phyloP scores from a whole-genome alignment of 73 alveolate species.

The Stentor roeselii region DNA sequence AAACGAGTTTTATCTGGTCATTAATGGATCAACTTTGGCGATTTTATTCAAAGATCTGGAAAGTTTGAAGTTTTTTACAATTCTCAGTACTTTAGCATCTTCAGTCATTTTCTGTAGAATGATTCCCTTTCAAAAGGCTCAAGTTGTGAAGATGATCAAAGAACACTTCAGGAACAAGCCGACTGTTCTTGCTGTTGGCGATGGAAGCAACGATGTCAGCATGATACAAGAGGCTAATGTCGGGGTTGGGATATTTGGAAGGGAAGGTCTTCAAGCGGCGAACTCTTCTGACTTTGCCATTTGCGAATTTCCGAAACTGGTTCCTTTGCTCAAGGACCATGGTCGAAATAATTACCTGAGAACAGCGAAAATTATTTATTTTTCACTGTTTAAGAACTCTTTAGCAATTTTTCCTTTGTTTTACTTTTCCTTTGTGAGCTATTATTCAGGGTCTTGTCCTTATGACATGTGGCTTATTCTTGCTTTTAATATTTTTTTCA shows the following conservation, averaged over 20 bases:
- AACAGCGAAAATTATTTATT: not conserved
- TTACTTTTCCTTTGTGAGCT: not conserved
- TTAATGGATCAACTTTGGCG: not conserved
- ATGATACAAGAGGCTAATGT: slow-evolving; percentile 13
- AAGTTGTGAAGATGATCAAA: not conserved
- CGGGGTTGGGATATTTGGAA: slow-evolving; percentile 18
- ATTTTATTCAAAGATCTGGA: not conserved
- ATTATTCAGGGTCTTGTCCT: not conserved
- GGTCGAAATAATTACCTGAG: not conserved
- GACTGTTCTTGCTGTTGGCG: not conserved
- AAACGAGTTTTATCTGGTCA: not conserved
- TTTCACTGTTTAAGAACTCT: not conserved
- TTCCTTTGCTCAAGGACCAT: not conserved
- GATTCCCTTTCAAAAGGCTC: not conserved
- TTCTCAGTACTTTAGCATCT: not conserved
- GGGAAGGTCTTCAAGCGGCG: not conserved
- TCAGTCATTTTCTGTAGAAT: not conserved
- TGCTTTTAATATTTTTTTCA: not conserved
- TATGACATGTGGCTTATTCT: not conserved
- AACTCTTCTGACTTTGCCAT: not conserved
- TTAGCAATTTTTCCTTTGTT: not conserved
- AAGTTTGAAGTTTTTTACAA: not conserved
- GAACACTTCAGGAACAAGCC: not conserved
- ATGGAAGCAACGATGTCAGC: slow-evolving; percentile 12
- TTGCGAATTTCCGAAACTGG: not conserved